These are phyloP conservation scores for Phytophthora nicotianae DNA, from an alignment of 352 stramenopile species.

Conservation along the genomic window DNA sequence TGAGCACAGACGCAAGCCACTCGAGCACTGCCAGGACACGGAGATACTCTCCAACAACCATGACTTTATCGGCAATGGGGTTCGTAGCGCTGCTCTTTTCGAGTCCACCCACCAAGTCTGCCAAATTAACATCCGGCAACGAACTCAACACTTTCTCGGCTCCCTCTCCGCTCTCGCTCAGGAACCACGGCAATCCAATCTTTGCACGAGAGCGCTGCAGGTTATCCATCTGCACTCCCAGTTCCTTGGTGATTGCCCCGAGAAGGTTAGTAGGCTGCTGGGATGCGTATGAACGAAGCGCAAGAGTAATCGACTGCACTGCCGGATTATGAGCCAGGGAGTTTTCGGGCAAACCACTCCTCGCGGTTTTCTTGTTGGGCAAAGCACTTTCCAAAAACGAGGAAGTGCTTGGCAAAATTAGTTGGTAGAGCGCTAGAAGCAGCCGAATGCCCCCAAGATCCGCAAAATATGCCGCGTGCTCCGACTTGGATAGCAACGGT, in stretches of 20 bases:
- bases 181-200: slow-evolving; percentile 44
- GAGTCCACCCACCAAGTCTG: slow-evolving; percentile 37
- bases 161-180: slow-evolving; percentile 57
- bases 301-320: slow-evolving; percentile 86
- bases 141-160: slow-evolving; percentile 67
- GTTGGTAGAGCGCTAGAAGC: slow-evolving; percentile 90
- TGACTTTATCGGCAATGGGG: slow-evolving; percentile 43
- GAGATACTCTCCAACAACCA: slow-evolving; percentile 65
- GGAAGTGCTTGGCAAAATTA: slow-evolving; percentile 85
- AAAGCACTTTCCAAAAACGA: slow-evolving; percentile 77
- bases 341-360: slow-evolving; percentile 18
- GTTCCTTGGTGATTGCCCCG: slow-evolving; percentile 61
- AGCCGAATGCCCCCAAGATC: slow-evolving; percentile 88
- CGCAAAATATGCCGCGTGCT: slow-evolving; percentile 93
- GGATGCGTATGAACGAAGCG: slow-evolving; percentile 88
- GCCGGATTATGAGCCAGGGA: slow-evolving; percentile 85
- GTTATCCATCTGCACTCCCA: slow-evolving; percentile 57
- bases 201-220: slow-evolving; percentile 45
- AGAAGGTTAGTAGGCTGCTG: slow-evolving; percentile 89
- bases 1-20: slow-evolving; percentile 78
- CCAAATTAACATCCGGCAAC: slow-evolving; percentile 64
- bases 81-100: slow-evolving; percentile 21
- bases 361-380: slow-evolving; percentile 17
- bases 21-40: slow-evolving; percentile 70
- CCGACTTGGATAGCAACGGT: slow-evolving; percentile 93